Evolutionary conservation across 1,139 yeast genomes (phyloP).

Genomic region (Hemisphaericaspora xylofermentans): DNA sequence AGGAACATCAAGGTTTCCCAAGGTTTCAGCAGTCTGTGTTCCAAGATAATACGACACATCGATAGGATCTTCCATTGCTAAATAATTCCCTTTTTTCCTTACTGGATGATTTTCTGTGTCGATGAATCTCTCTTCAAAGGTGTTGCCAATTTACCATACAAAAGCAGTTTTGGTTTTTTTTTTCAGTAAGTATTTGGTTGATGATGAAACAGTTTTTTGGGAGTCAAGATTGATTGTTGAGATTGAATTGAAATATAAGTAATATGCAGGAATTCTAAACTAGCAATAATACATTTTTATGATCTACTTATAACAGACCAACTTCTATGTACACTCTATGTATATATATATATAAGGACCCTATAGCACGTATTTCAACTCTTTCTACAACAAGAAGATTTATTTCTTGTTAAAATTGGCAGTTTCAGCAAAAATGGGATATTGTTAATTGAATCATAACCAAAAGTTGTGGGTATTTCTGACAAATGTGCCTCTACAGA

Average conservation of each 20-base stretch:
- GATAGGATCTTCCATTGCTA: slow-evolving; percentile 29
- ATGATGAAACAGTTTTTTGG: too few relatives aligned
- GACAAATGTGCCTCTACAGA: too few relatives aligned
- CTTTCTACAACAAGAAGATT: not conserved
- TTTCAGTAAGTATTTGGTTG: too few relatives aligned
- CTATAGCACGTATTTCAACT: not conserved
- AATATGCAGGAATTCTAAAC: too few relatives aligned
- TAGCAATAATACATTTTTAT: too few relatives aligned
- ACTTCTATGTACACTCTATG: not conserved
- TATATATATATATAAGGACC: not conserved
- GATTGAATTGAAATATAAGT: too few relatives aligned
- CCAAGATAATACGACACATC: slow-evolving; percentile 44
- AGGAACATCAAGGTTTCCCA: slow-evolving; percentile 59
- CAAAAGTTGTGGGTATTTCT: too few relatives aligned
- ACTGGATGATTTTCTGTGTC: not conserved
- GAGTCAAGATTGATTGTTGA: too few relatives aligned
- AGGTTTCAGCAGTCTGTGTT: slow-evolving; percentile 29
- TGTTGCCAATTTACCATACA: not conserved
- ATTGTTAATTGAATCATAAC: too few relatives aligned
- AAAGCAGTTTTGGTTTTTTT: too few relatives aligned
- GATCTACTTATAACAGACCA: too few relatives aligned
- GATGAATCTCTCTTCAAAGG: not conserved
- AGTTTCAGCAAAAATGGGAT: too few relatives aligned
- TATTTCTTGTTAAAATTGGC: not conserved
- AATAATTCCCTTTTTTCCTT: not conserved